phyloP scores from a whole-genome alignment of 2,329 filamentous ascomycete species.

The Epichloe elymi region DNA sequence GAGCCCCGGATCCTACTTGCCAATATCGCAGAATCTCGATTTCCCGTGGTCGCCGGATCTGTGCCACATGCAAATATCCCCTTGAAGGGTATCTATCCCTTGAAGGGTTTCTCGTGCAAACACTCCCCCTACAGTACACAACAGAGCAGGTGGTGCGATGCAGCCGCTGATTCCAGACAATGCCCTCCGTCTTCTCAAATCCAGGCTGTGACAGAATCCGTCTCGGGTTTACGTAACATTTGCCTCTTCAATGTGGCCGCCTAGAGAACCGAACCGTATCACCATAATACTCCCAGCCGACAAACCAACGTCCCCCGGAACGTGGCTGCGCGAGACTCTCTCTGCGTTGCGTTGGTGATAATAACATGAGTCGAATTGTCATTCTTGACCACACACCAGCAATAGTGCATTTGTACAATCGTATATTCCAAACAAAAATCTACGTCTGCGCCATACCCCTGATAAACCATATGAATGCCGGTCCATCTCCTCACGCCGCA shows the following conservation, averaged over 20 bases:
- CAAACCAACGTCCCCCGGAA: background rate
- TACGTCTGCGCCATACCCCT: background rate
- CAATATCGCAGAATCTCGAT: background rate
- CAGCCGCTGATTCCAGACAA: too few species aligned
- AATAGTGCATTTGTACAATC: background rate
- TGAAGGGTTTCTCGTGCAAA: background rate
- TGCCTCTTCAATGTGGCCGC: background rate
- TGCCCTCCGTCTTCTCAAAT: too few species aligned
- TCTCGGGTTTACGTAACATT: constrained; percentile 1
- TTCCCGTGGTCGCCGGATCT: background rate
- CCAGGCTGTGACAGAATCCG: too few species aligned
- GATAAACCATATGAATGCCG: background rate
- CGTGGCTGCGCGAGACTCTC: background rate
- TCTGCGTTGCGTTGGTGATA: background rate
- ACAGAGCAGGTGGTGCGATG: too few species aligned
- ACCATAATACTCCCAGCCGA: too few species aligned
- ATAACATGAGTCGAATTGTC: too few species aligned
- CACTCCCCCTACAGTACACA: background rate
- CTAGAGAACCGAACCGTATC: background rate
- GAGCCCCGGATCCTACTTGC: background rate
- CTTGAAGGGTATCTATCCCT: background rate
- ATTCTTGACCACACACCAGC: too few species aligned
- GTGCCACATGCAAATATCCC: constrained; percentile 1
- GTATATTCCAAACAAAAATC: background rate
- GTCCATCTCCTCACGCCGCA: background rate